Conservation (phyloP, 805 yeast genomes). For the Monosporozyma aquatica region DNA sequence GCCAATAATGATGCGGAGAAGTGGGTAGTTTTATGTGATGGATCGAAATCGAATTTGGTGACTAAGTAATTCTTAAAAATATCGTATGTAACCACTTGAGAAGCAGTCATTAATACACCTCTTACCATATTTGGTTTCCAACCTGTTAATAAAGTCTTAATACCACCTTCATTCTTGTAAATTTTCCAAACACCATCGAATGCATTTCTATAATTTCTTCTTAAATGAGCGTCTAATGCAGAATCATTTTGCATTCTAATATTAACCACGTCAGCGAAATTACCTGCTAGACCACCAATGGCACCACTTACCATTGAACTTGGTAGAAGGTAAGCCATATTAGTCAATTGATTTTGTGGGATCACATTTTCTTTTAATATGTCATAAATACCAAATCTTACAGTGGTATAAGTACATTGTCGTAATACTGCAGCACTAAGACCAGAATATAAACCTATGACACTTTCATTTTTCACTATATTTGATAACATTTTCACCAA, state of each 20-base stretch:
- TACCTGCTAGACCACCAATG: conserved; percentile 77
- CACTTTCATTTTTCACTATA: conserved; percentile 42
- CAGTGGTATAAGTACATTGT: conserved; percentile 82
- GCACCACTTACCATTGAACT: conserved; percentile 82
- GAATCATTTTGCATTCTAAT: conserved; percentile 89
- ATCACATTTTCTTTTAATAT: conserved; percentile 49
- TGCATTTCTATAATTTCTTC: conserved; percentile 71
- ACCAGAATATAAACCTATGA: conserved; percentile 66
- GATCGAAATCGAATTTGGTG: conserved; percentile 40
- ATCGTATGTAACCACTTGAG: conserved; percentile 85
- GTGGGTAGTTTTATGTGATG: conserved; percentile 59
- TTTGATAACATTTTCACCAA: conserved; percentile 42
- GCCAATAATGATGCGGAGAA: conserved; percentile 72
- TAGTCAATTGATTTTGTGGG: conserved; percentile 38
- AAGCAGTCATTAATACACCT: conserved; percentile 82
- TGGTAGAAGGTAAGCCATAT: conserved; percentile 55
- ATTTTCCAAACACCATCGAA: conserved; percentile 64
- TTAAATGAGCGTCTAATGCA: conserved; percentile 49
- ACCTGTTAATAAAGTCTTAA: conserved; percentile 56
- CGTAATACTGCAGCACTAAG: conserved; percentile 72
- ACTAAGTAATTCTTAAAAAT: conserved; percentile 57
- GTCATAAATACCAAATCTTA: conserved; percentile 83
- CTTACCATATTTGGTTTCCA: conserved; percentile 68
- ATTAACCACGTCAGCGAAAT: conserved; percentile 81
- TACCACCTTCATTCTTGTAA: conserved; percentile 53